Base-by-base conservation (phyloP, 2,329 filamentous ascomycete genomes). In the Penicillium vulpinum region DNA sequence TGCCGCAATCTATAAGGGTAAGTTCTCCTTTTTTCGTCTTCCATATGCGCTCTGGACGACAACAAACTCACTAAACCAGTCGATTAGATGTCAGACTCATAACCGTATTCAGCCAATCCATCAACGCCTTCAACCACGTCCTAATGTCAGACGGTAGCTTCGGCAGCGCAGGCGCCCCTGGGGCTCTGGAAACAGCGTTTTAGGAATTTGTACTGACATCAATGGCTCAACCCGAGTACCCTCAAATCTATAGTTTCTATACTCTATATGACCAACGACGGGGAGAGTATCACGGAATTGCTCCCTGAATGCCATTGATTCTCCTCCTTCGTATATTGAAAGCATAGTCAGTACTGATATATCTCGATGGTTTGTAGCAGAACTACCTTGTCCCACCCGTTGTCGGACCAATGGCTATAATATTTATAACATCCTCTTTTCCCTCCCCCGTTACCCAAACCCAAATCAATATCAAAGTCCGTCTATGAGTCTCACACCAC, bases 161-260 rank as follows among this genome's bases (percentile, higher is more conserved):
- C 3, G 82, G 81, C 10, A 82, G 81, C 18, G 81, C 84, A 67
- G 80, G 78, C 21, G 81, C 81, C 2, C 69, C 84, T 3, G 49
- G 84, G 79, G 77, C 0, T 75, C 80, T 63, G 68, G 77, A 21
- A 81, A 81, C 0, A 80, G 76, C 10, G 60, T 80, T 0, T 62
- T 84, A 0, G 82, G 81, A 4, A 76, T 83, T 1, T 82, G 81
- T 2, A 83, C 82, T 4, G 82, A 84, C 62, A 78, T 84, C 8
- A 81, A 81, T n/a, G 81, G 81, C 9, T 78, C 74, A 3, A 81
- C 83, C 51, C 73, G 82, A 2, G 77, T 83, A 15, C 82, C 82
- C 0, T 76, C 81, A 0, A 76, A 78, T 62, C 76, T 81, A 53
- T 78, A 81, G 58, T 80, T 78, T 2, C 67, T 81, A 0, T 83